phyloP scores from a whole-genome alignment of 2,329 filamentous ascomycete species.

The Thielaviopsis musarum region DNA sequence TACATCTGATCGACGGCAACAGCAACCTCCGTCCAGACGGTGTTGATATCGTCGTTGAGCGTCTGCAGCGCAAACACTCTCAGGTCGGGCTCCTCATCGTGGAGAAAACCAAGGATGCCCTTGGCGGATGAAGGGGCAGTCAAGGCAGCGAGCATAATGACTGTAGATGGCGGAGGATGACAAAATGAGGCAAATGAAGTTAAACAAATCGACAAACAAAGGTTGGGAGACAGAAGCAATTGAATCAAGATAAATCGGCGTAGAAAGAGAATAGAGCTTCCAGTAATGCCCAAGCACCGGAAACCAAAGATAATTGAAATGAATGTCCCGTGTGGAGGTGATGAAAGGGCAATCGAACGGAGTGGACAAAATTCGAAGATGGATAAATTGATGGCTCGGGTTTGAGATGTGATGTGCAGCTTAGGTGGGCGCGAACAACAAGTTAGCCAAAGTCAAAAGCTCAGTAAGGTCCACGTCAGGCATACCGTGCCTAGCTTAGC shows the following conservation, averaged over 20 bases:
- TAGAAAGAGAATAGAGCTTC: constrained; percentile 12
- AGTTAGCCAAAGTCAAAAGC: background rate
- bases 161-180: background rate
- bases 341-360: background rate
- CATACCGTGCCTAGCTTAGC: constrained; percentile 22
- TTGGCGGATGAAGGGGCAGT: constrained; percentile 86
- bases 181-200: constrained; percentile 1
- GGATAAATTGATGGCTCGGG: background rate
- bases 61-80: constrained; percentile 90
- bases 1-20: constrained; percentile 88
- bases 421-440: background rate
- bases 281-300: background rate
- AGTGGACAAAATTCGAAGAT: background rate
- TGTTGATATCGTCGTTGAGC: constrained; percentile 90
- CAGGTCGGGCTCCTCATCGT: constrained; percentile 85
- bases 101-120: constrained; percentile 85
- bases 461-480: constrained; percentile 24
- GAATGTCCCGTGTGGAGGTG: background rate
- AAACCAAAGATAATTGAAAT: background rate
- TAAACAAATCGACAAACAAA: background rate
- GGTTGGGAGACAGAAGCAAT: constrained; percentile 2
- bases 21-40: constrained; percentile 94
- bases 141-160: constrained; percentile 75
- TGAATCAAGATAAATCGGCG: constrained; percentile 7
- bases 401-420: background rate